Base-by-base conservation (phyloP, 225 moss, liverwort and hornwort genomes). In the Marchantia polymorpha region DNA sequence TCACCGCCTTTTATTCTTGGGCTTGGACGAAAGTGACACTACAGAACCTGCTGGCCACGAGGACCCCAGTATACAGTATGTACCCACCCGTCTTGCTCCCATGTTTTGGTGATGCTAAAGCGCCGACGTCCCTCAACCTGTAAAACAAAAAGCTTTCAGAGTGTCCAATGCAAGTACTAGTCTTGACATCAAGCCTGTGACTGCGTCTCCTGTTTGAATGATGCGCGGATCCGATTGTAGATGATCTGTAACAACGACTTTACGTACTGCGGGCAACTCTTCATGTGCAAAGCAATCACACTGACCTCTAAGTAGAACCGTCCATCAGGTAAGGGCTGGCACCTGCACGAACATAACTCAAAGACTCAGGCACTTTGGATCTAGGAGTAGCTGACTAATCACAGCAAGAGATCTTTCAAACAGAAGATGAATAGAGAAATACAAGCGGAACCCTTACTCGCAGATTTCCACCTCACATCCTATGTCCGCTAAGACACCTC, bases 401-500 rank as follows among this genome's bases (percentile, higher is more conserved):
- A 14, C 30, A 39, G 67, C 2, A 13, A 72, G 20, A 2, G 39
- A 39, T 5, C 39, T 39, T 39, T 39, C 39, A 39, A 2, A 39
- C 3, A 39, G 5, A 5, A 2, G 39, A 39, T 39, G 39, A 39
- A 39, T 2, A 39, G 39, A 39, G 39, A 39, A 2, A 39, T 39
- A 39, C 39, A 7, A 17, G 63, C 50, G 15, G 10, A 30, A 15
- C 1, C 87, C 96, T 91, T 81, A 96, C 94, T 96, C 96, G 48
- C 90, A 91, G 26, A 96, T 92, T 88, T 96, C 96, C 73, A 94
- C 96, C 91, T 96, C 96, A 86, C 96, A 96, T 12, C 86, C 92
- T 71, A 91, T 79, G 60, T 94, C 91, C 7, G 83, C 85, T 61
- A 96, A 52, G 15, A 78, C 69, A 53, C 90, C 88, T 25, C 86